These are phyloP conservation scores for Jatropha multifida DNA, from an alignment of 441 rosid species.

Conservation along the genomic window DNA sequence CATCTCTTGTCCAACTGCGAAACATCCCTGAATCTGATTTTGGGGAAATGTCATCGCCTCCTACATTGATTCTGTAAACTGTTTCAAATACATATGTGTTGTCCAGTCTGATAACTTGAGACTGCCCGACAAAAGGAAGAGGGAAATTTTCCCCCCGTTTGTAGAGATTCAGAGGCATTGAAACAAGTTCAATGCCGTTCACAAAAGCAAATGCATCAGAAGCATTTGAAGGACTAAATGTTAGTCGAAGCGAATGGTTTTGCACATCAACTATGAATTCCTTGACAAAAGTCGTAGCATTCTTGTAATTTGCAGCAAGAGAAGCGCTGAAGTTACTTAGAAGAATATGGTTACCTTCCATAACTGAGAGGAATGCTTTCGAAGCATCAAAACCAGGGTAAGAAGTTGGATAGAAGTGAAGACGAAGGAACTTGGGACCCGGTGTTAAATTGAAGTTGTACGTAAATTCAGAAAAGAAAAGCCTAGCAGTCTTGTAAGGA, in stretches of 20 bases:
- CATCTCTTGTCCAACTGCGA: constrained; percentile 17
- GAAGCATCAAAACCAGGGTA: constrained; percentile 12
- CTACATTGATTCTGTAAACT: constrained; percentile 20
- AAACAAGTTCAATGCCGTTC: constrained; percentile 27
- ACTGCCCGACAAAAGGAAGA: constrained; percentile 12
- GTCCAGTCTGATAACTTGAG: not conserved
- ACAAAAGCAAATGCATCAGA: constrained; percentile 17
- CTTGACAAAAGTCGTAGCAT: not conserved
- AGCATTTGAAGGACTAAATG: constrained; percentile 10
- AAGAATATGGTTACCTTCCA: constrained; percentile 1
- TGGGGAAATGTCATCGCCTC: constrained; percentile 2
- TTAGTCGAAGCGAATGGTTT: constrained; percentile 4
- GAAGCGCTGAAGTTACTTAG: constrained; percentile 25
- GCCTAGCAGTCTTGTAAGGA: constrained; percentile 17
- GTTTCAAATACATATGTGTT: constrained; percentile 13
- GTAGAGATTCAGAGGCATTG: constrained; percentile 19
- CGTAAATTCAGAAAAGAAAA: constrained; percentile 20
- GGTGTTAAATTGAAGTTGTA: constrained; percentile 20
- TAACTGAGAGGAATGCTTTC: constrained; percentile 8
- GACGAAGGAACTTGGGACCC: constrained; percentile 18
- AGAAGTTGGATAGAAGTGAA: constrained; percentile 20
- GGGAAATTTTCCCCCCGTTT: not conserved
- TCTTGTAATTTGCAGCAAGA: constrained; percentile 1
- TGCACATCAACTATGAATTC: constrained; percentile 13
- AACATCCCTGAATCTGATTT: constrained; percentile 19